phyloP scores from a whole-genome alignment of 2,329 filamentous ascomycete genomes.

The Colletotrichum agaves region DNA sequence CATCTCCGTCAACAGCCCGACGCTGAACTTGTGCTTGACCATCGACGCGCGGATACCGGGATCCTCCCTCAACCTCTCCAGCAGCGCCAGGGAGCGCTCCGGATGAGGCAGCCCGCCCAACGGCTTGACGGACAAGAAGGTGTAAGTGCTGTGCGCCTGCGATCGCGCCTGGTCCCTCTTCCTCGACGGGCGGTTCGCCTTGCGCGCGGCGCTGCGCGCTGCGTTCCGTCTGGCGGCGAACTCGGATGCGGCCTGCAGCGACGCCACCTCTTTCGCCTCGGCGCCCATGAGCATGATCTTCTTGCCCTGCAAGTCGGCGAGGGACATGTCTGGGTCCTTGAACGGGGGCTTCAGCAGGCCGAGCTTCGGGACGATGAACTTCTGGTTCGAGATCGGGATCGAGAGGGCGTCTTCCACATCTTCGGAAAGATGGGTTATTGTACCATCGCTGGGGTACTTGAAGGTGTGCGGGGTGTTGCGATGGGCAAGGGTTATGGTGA shows the following conservation, averaged over 20 bases:
- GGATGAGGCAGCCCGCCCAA: slow-evolving; percentile 82
- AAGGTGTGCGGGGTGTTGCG: slow-evolving; percentile 58
- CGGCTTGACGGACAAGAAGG: slow-evolving; percentile 81
- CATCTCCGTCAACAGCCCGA: slow-evolving; percentile 94
- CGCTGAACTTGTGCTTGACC: slow-evolving; percentile 84
- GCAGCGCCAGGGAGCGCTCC: slow-evolving; percentile 74
- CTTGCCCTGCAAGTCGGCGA: slow-evolving; percentile 62
- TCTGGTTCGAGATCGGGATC: slow-evolving; percentile 73
- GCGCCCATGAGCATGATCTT: slow-evolving; percentile 75
- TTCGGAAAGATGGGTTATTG: slow-evolving; percentile 68
- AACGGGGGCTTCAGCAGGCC: slow-evolving; percentile 74
- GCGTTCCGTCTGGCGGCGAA: slow-evolving; percentile 60
- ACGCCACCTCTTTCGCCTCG: slow-evolving; percentile 67
- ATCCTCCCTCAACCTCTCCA: slow-evolving; percentile 82
- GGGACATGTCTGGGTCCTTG: slow-evolving; percentile 63
- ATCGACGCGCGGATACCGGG: slow-evolving; percentile 87
- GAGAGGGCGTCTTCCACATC: slow-evolving; percentile 65
- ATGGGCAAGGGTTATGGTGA: slow-evolving; percentile 59
- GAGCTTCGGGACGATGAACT: slow-evolving; percentile 73
- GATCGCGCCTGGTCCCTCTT: slow-evolving; percentile 48
- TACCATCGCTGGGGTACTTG: slow-evolving; percentile 56
- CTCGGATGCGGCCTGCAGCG: slow-evolving; percentile 61
- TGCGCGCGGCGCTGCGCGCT: slow-evolving; percentile 48
- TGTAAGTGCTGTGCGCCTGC: slow-evolving; percentile 75
- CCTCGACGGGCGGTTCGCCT: slow-evolving; percentile 51